Conservation (phyloP, 2,329 filamentous ascomycete genomes). For the Didymella glomerata region DNA sequence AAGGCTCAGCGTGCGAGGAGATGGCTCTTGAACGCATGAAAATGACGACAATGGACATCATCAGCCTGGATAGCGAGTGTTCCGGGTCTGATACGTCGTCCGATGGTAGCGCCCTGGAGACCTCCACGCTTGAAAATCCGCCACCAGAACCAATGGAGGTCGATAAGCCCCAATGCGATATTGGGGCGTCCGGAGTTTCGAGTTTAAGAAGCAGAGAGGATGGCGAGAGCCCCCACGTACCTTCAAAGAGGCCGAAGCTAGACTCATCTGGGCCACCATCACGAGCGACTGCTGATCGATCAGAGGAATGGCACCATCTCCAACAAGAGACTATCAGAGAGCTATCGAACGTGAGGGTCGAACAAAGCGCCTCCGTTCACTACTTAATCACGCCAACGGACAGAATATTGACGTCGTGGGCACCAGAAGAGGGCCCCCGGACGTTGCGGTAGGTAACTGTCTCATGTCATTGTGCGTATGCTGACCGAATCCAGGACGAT, state of each 20-base stretch:
- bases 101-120: not conserved
- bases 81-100: not conserved
- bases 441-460: not conserved
- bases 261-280: not conserved
- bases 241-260: not conserved
- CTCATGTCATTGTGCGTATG: not conserved
- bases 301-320: not conserved
- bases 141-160: not conserved
- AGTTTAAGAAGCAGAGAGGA: not conserved
- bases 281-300: not conserved
- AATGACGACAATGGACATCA: constrained; percentile 1
- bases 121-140: not conserved
- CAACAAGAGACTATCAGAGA: not conserved
- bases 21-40: not conserved
- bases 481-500: not conserved
- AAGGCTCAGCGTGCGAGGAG: not conserved
- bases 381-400: not conserved
- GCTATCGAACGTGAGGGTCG: not conserved
- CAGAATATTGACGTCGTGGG: not conserved
- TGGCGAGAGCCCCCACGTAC: not conserved
- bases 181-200: too few relatives aligned
- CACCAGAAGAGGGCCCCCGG: not conserved
- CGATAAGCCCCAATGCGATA: too few relatives aligned
- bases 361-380: not conserved
- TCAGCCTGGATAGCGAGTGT: not conserved